These are phyloP conservation scores for Trifolium fragiferum DNA, from an alignment of 306 rosid genomes.

Conservation along the genomic window DNA sequence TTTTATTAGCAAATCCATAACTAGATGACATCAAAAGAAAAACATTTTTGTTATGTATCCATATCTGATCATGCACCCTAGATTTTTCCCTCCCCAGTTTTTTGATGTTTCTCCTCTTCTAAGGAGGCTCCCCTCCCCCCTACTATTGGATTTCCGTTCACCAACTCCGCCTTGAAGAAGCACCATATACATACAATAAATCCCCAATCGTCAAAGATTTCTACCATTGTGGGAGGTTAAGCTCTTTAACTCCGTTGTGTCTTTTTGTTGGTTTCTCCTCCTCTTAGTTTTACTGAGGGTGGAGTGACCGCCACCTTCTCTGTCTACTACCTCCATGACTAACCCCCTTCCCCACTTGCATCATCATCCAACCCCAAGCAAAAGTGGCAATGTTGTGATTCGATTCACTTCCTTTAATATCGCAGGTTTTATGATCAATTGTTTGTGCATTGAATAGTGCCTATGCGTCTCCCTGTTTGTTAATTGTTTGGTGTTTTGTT, in stretches of 20 bases:
- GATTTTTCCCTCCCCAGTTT: neutral
- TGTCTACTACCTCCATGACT: neutral
- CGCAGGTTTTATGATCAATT: too few relatives aligned
- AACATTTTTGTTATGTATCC: too few relatives aligned
- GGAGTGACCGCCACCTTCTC: neutral
- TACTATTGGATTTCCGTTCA: neutral
- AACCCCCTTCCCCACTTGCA: neutral
- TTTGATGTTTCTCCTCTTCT: neutral
- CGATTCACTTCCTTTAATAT: neutral
- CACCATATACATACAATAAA: too few relatives aligned
- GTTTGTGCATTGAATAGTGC: too few relatives aligned
- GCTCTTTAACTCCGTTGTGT: neutral
- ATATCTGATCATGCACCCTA: too few relatives aligned
- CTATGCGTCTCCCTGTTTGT: too few relatives aligned
- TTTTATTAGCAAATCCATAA: neutral
- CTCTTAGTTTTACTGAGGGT: neutral
- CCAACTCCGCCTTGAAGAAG: too few relatives aligned
- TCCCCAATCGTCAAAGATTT: neutral
- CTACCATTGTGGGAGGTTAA: neutral
- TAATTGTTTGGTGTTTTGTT: too few relatives aligned
- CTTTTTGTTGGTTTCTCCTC: neutral
- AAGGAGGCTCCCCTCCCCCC: neutral
- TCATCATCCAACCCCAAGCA: neutral
- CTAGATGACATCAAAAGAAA: neutral
- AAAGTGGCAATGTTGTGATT: neutral